Evolutionary conservation across 2,329 filamentous ascomycete genomes (phyloP).

Genomic region (Sclerotinia spermophila): DNA sequence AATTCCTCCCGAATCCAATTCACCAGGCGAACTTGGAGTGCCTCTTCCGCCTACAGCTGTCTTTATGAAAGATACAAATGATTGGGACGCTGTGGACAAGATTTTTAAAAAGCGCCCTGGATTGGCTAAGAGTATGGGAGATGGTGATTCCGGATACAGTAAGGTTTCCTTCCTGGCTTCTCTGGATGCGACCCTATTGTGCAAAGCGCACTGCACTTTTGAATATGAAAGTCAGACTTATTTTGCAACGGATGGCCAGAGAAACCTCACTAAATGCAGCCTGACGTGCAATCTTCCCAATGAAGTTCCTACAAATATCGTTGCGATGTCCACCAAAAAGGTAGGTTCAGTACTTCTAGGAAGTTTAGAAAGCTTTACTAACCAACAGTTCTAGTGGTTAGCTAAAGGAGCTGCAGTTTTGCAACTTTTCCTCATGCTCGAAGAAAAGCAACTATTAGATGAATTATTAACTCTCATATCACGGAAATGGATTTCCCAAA

Average conservation of each 20-base stretch:
- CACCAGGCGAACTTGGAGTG: not conserved
- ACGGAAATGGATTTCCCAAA: not conserved
- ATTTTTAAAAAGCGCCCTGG: not conserved
- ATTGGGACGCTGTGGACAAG: not conserved
- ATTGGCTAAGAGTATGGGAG: not conserved
- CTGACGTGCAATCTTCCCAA: not conserved
- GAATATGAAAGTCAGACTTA: not conserved
- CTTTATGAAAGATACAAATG: not conserved
- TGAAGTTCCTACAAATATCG: not conserved
- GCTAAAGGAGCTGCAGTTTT: not conserved
- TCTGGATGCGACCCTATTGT: not conserved
- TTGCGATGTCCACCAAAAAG: not conserved
- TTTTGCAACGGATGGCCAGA: no score
- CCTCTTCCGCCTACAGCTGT: not conserved
- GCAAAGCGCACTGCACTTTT: not conserved
- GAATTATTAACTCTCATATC: not conserved
- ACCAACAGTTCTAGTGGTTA: not conserved
- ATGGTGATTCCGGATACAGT: not conserved
- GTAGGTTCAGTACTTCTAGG: not conserved
- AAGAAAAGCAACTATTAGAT: not conserved
- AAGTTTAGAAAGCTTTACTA: not conserved
- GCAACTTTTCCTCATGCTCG: constrained; percentile 6
- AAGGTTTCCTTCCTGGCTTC: not conserved
- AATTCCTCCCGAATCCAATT: not conserved
- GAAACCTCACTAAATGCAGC: not conserved